Base-by-base conservation (phyloP, 148 eudicot genomes). In the Persicaria tinctoria region DNA sequence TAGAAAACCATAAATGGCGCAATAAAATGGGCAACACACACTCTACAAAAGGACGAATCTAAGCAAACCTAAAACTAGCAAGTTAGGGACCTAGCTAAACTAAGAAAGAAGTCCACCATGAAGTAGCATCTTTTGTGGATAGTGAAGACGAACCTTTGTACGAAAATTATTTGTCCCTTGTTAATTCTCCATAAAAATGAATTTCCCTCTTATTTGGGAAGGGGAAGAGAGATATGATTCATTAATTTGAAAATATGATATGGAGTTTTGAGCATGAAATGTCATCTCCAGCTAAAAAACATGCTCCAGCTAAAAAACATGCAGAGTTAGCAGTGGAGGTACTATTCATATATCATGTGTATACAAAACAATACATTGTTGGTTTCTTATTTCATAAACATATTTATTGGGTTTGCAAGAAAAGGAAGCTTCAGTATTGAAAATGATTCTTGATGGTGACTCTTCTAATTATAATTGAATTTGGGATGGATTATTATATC, bases 381-480 rank as follows among this genome's bases (percentile, higher is more conserved):
- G 38, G 70, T 46, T 41, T 41, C 17, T 64, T 13, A 64, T 64
- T 38, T 41, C 17, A 64, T 64, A 38, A 64, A 14, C 47, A 14
- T 64, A 64, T 64, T 64, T 64, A 64, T 64, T 64, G 41, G 70
- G 48, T 14, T 41, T 64, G 46, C 47, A 41, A 64, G n/a, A 38
- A 41, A 64, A 64, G 32, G 18, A 64, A 38, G 47, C 6, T 41
- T 64, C 46, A 64, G 41, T 64, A 20, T 23, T 60, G 17, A 20
- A 60, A 60, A 32, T 32, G 66, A 60, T 60, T 64, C 70, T 38
- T 41, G 70, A 64, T 1, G 14, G 18, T 8, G 68, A 63, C 70
- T 64, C 70, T 18, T 64, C 48, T 64, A 46, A 12, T 38, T 64
- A 13, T 64, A 5, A 64, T 38, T 41, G 6, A 64, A 46, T 32